Base-by-base conservation (phyloP, 257 asterid genomes). In the Forsythia suspensa region DNA sequence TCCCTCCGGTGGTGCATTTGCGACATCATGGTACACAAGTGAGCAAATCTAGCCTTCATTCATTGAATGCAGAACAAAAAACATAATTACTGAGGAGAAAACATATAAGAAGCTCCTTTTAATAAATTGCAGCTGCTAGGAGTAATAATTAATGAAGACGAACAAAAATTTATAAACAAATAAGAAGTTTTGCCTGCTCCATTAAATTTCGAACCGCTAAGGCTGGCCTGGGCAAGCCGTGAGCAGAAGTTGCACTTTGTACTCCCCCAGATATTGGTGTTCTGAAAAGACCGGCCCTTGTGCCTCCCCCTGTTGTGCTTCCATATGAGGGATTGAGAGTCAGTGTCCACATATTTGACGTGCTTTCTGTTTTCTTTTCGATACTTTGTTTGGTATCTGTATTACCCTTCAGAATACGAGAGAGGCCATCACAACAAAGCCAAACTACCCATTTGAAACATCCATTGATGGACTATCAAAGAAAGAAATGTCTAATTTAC, bases 211-310 rank as follows among this genome's bases (percentile, higher is more conserved):
- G 91, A 76, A 96, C 99, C 8, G 99, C 99, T 79, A 94, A 90
- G 78, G 98, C 95, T 71, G 98, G 98, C 84, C 93, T 89, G 3
- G 97, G 99, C 78, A 92, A 88, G 76, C 96, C 99, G 68, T 96
- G 97, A 71, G 97, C 96, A 76, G 97, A 89, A 80, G 99, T 96
- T 79, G 98, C 98, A 89, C 96, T 94, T 86, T 96, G 99, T 51
- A 96, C 98, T 48, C 99, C 99, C 63, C 99, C 98, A 48, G 99
- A 94, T 84, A 96, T 96, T 66, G 99, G 99, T 13, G 98, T 92
- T 77, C 99, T 88, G 75, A 92, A 96, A 85, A 96, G 99, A 70
- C 98, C 99, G 70, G 98, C 91, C 79, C 99, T 86, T 59, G 99
- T 86, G 43, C 95, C 91, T 68, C 97, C 98, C 41, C 90, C 92